Evolutionary conservation across 352 stramenopile species (phyloP).

Genomic region (Phytophthora megakarya): DNA sequence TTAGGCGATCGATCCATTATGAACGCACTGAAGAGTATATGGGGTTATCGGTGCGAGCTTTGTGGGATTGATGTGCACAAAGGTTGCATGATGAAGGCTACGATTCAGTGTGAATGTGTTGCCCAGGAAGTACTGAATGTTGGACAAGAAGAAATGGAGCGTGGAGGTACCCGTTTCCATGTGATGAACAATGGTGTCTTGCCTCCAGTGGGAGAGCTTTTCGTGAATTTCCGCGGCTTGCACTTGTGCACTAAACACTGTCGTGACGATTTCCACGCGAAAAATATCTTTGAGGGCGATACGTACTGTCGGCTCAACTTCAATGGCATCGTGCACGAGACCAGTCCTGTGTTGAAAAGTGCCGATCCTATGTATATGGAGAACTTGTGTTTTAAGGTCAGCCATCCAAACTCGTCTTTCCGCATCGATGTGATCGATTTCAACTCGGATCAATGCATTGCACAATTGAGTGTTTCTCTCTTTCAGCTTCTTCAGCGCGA

Average conservation of each 20-base stretch:
- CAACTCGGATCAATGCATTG: conserved; percentile 75
- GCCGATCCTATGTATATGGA: conserved; percentile 89
- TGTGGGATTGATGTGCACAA: conserved; percentile 88
- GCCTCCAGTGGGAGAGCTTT: conserved; percentile 60
- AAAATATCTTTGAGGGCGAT: conserved; percentile 89
- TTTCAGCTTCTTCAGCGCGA: conserved; percentile 83
- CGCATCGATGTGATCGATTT: conserved; percentile 86
- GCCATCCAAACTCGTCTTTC: conserved; percentile 60
- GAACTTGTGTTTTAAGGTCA: conserved; percentile 72
- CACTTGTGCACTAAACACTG: conserved; percentile 89
- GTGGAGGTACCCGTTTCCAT: conserved; percentile 45
- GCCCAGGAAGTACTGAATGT: conserved; percentile 28
- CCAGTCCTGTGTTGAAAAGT: conserved; percentile 84
- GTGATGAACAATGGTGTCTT: conserved; percentile 52
- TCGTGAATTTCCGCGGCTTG: conserved; percentile 76
- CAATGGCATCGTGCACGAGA: conserved; percentile 73
- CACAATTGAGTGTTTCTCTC: conserved; percentile 67
- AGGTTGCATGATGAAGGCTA: conserved; percentile 87
- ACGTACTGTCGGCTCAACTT: conserved; percentile 83
- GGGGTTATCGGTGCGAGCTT: conserved; percentile 83
- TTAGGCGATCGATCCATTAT: conserved; percentile 82
- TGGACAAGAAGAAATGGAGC: conserved; percentile 34
- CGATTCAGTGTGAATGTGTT: conserved; percentile 77
- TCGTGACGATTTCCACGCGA: conserved; percentile 71
- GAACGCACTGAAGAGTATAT: conserved; percentile 78